Evolutionary conservation across 73 alveolate genomes (phyloP).

Genomic region (Tetrahymena borealis): DNA sequence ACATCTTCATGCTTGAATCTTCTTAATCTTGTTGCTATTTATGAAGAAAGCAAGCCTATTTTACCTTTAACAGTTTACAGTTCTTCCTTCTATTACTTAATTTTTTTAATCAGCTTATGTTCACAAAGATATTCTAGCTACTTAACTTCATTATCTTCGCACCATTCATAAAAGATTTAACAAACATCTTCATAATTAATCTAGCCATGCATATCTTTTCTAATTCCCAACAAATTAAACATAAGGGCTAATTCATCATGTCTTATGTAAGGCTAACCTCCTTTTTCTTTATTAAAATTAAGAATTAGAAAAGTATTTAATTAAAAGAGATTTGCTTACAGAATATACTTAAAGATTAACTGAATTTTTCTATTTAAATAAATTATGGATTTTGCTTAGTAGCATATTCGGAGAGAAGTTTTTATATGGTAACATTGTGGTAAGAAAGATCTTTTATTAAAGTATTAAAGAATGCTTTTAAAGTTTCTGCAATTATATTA

Average conservation of each 20-base stretch:
- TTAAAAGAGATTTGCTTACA: neutral
- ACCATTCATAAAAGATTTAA: neutral
- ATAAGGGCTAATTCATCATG: neutral
- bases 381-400: neutral
- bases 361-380: neutral
- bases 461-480: neutral
- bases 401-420: neutral
- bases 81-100: neutral
- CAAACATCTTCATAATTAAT: neutral
- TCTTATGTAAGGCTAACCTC: neutral
- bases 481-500: neutral
- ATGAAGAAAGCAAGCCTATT: neutral
- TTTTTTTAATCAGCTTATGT: neutral
- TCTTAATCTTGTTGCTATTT: neutral
- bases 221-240: neutral
- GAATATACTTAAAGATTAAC: neutral
- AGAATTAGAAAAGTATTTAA: neutral
- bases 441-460: neutral
- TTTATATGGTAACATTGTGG: neutral
- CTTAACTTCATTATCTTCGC: neutral
- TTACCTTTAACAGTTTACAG: neutral
- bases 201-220: neutral
- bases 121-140: neutral
- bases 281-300: neutral
- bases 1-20: neutral